Base-by-base conservation (phyloP, 2,329 filamentous ascomycete species). In the Fusarium sp. region DNA sequence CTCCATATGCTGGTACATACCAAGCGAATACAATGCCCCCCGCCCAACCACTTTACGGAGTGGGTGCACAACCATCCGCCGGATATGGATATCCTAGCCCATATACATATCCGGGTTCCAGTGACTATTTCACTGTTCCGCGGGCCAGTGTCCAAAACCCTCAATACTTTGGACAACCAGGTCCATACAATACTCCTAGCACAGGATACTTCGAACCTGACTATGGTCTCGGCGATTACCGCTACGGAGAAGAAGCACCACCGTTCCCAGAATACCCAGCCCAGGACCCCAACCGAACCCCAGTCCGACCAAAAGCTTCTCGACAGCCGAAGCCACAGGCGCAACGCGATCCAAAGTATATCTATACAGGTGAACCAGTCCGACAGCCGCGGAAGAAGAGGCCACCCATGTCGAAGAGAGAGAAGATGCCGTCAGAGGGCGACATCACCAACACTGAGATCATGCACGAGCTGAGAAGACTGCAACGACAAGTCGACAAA, bases 221-320 rank as follows among this genome's bases (percentile, higher is more conserved):
- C 11, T 52, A 29, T 17, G n/a, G 2, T 3, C 20, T 20, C 3
- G 2, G 6, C 11, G 25, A 20, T 11, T 56, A 41, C 5, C 6
- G 18, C 1, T 55, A 47, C 7, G 8, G 18, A 10, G 29, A 53
- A 5, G 11, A 29, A 4, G 7, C 25, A 11, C 41, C 58, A 2
- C 36, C 40, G 1, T 62, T 37, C 2, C 57, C 58, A 2, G 18
- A 47, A 2, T 62, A 62, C 6, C 48, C 57, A 6, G 13, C 25
- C 10, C 31, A 20, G 4, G 7, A 11, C 3, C 36, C 41, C 4
- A 27, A 17, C 10, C 23, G 35, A 6, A 10, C 15, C 2, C 29
- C 29, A 6, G 21, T 9, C 4, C 58, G 25, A n/a, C 47, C 58
- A 1, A 11, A 18, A 8, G 10, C 6, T 2, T 6, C 31, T 10